These are phyloP conservation scores for Solanum hybrid DNA, from an alignment of 305 asterid genomes.

Conservation along the genomic window DNA sequence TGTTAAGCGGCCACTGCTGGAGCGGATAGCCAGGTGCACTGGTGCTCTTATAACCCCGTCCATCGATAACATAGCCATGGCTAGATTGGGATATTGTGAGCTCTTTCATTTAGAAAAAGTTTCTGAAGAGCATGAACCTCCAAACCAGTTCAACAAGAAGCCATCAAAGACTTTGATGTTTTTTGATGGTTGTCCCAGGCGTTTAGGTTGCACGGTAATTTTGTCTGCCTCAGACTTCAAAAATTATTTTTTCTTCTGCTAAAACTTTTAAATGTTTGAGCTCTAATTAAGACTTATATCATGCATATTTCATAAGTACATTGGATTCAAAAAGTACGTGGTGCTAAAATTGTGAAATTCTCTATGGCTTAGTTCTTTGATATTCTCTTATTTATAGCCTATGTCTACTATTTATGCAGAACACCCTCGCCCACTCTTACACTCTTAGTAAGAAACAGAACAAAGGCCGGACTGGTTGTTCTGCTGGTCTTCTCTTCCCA, in stretches of 20 bases:
- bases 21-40: constrained; percentile 83
- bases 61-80: constrained; percentile 52
- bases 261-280: background rate
- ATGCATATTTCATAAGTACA: background rate
- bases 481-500: background rate
- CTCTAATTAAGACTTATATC: background rate
- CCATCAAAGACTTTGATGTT: constrained; percentile 87
- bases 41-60: constrained; percentile 81
- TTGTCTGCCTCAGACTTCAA: constrained; percentile 7
- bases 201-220: constrained; percentile 95
- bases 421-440: background rate
- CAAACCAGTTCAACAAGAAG: constrained; percentile 64
- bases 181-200: constrained; percentile 92
- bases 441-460: background rate
- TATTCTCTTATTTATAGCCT: background rate
- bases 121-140: constrained; percentile 59
- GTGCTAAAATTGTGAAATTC: background rate
- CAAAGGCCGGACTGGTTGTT: background rate
- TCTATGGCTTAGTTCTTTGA: background rate
- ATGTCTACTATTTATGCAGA: background rate
- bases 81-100: constrained; percentile 82
- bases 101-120: constrained; percentile 79
- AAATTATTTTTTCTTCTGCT: background rate
- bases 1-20: constrained; percentile 74
- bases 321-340: background rate